These are phyloP conservation scores for Malassezia brasiliensis DNA, from an alignment of 1,284 basidiomycete species.

Conservation along the genomic window DNA sequence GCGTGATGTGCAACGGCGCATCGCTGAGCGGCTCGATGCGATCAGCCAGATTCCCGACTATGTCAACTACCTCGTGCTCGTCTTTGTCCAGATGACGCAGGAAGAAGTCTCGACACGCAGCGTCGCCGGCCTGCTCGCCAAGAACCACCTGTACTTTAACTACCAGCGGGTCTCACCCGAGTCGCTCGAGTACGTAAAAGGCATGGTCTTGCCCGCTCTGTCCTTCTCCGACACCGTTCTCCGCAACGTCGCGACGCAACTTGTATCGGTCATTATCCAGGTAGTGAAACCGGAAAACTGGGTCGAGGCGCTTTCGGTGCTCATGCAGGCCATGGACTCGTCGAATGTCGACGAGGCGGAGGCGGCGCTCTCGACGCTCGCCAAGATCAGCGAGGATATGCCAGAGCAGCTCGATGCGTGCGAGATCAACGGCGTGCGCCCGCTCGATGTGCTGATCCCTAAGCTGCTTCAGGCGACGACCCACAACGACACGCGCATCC, in stretches of 20 bases:
- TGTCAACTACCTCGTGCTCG: conserved; percentile 89
- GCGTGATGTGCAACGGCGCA: conserved; percentile 33
- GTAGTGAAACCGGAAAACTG: conserved; percentile 39
- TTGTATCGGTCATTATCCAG: conserved; percentile 45
- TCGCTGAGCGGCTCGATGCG: conserved; percentile 38
- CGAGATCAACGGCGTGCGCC: conserved; percentile 60
- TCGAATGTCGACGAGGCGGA: conserved; percentile 36
- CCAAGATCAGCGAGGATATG: conserved; percentile 94
- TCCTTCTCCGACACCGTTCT: conserved; percentile 39
- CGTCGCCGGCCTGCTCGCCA: conserved; percentile 90
- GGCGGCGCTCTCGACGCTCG: conserved; percentile 83
- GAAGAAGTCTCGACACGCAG: conserved; percentile 85
- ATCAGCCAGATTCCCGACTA: conserved; percentile 53
- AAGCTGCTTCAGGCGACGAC: conserved; percentile 70
- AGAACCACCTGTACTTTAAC: conserved; percentile 63
- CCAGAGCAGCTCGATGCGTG: conserved; percentile 81
- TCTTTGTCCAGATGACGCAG: conserved; percentile 65
- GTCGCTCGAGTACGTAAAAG: conserved; percentile 42
- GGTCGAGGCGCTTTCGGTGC: conserved; percentile 38
- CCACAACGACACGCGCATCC: conserved; percentile 72
- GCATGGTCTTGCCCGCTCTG: conserved; percentile 41
- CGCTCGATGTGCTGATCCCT: conserved; percentile 55
- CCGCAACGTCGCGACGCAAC: conserved; percentile 43
- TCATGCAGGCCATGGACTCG: conserved; percentile 37
- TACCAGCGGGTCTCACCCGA: conserved; percentile 33